Conservation (phyloP, 108 stramenopile species). For the Aurantiochytrium sp. region DNA sequence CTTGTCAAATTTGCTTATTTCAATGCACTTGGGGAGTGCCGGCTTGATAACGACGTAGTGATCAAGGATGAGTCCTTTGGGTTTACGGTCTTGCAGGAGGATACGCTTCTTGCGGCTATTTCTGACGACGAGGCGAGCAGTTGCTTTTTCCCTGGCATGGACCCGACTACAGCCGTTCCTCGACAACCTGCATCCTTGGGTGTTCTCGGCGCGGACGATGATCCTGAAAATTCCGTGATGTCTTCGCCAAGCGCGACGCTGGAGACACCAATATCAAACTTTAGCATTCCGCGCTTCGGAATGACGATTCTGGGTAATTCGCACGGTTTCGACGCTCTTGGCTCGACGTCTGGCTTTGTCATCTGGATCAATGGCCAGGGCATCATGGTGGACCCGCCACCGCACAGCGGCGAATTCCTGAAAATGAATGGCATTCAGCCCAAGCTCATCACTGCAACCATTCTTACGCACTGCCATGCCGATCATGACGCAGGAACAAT, state of each 20-base stretch:
- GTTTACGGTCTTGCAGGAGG: conserved; percentile 49
- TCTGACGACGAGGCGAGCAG: conserved; percentile 42
- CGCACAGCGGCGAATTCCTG: conserved; percentile 10
- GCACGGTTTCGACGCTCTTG: conserved; percentile 63
- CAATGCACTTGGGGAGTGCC: conserved; percentile 3
- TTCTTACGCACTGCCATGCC: conserved; percentile 33
- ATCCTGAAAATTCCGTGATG: neutral
- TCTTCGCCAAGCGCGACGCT: too few species aligned
- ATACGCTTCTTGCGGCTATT: conserved; percentile 50
- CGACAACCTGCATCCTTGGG: neutral
- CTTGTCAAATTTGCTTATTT: neutral
- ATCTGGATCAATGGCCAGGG: conserved; percentile 36
- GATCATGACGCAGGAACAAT: conserved; percentile 37
- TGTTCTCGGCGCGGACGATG: neutral
- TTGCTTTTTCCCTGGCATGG: conserved; percentile 51
- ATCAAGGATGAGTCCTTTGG: conserved; percentile 6
- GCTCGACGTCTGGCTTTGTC: conserved; percentile 33
- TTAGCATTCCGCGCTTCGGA: conserved; percentile 78
- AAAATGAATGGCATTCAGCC: conserved; percentile 26
- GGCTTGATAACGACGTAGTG: neutral
- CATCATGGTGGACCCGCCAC: conserved; percentile 67
- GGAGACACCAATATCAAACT: neutral
- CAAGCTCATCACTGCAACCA: conserved; percentile 23
- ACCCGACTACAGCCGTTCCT: neutral
- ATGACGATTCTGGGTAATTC: conserved; percentile 85